Evolutionary conservation across 352 stramenopile genomes (phyloP).

Genomic region (Globisporangium recalcitrans): DNA sequence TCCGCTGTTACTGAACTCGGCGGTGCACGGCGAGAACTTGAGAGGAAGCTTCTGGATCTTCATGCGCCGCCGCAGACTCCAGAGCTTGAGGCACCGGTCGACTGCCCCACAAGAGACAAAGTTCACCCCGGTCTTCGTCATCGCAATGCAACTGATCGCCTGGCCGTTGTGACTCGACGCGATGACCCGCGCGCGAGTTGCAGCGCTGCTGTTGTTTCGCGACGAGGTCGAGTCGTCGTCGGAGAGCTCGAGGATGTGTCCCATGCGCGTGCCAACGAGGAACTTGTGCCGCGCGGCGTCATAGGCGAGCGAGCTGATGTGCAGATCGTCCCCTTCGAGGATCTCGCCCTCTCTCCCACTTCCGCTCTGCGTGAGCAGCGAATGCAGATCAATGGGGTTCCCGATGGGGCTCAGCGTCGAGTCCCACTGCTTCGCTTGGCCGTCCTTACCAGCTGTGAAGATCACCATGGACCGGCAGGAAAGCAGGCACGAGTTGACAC

Average conservation of each 20-base stretch:
- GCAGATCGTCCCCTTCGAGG: slow-evolving; percentile 55
- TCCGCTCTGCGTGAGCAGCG: slow-evolving; percentile 10
- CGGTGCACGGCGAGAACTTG: slow-evolving; percentile 22
- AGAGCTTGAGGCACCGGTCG: slow-evolving; percentile 43
- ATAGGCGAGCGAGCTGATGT: slow-evolving; percentile 67
- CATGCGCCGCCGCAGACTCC: slow-evolving; percentile 48
- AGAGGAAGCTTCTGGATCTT: slow-evolving; percentile 23
- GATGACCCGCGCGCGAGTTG: slow-evolving; percentile 26
- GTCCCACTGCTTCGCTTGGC: slow-evolving; percentile 78
- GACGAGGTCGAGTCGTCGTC: slow-evolving; percentile 18
- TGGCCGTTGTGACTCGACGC: slow-evolving; percentile 40
- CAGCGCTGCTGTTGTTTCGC: neutral
- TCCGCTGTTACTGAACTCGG: slow-evolving; percentile 40
- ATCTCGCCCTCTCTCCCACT: neutral
- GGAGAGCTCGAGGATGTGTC: slow-evolving; percentile 50
- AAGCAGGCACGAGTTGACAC: slow-evolving; percentile 48
- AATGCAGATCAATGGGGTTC: slow-evolving; percentile 55
- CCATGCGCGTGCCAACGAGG: slow-evolving; percentile 49
- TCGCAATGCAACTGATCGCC: slow-evolving; percentile 20
- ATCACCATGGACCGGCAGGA: slow-evolving; percentile 70
- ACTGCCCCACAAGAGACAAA: slow-evolving; percentile 48
- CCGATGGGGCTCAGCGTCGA: slow-evolving; percentile 70
- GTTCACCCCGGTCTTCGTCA: slow-evolving; percentile 26
- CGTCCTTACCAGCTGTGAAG: slow-evolving; percentile 75
- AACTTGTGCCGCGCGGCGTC: slow-evolving; percentile 41